Evolutionary conservation across 768 basidiomycete genomes (phyloP).

Genomic region (Fomitopsis serialis): DNA sequence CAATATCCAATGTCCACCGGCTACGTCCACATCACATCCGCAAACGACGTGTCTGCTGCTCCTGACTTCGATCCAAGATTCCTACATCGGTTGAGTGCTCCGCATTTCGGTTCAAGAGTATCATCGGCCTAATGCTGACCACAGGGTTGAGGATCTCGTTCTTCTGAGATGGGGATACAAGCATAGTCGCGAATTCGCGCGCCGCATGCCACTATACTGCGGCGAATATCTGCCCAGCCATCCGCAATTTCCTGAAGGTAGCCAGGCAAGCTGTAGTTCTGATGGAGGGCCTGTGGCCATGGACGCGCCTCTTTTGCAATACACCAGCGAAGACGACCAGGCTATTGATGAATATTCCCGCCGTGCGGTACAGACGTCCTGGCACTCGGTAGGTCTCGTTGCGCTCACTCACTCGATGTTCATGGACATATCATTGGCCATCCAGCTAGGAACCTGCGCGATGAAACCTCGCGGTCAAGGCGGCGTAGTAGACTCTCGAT

Average conservation of each 20-base stretch:
- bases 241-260: constrained; percentile 25
- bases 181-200: constrained; percentile 42
- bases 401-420: not conserved
- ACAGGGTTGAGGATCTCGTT: constrained; percentile 26
- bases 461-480: constrained; percentile 55
- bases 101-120: not conserved
- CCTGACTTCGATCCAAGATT: constrained; percentile 42
- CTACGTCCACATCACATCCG: constrained; percentile 41
- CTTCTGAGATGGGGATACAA: constrained; percentile 51
- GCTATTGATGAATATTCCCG: constrained; percentile 25
- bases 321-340: constrained; percentile 28
- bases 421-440: not conserved
- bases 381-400: constrained; percentile 24
- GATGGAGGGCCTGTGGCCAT: constrained; percentile 19
- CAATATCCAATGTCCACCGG: constrained; percentile 45
- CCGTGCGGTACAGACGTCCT: constrained; percentile 3
- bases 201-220: constrained; percentile 42
- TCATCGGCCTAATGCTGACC: not conserved
- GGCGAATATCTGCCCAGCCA: constrained; percentile 24
- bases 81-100: constrained; percentile 34
- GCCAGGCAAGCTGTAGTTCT: constrained; percentile 18
- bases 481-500: constrained; percentile 54
- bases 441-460: constrained; percentile 57
- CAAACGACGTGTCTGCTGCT: constrained; percentile 33
- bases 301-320: constrained; percentile 24